These are phyloP conservation scores for Bryum argenteum DNA, from an alignment of 225 moss, liverwort and hornwort species.

Conservation along the genomic window DNA sequence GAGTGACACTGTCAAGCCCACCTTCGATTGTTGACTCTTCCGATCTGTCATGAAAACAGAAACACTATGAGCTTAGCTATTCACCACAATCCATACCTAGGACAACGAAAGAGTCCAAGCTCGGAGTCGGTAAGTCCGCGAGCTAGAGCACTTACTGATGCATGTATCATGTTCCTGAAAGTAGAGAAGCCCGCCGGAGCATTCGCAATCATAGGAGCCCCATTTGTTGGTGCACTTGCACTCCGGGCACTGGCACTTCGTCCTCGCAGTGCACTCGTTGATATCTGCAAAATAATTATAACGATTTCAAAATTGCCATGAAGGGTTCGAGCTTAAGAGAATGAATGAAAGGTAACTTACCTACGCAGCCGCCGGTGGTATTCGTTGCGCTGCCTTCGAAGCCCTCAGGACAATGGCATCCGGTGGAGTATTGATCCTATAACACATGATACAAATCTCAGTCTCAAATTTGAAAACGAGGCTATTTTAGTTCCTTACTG, in stretches of 20 bases:
- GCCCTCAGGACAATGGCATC: constrained; percentile 81
- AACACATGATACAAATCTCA: constrained; percentile 23
- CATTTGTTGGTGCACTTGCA: constrained; percentile 80
- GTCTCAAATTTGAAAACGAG: not conserved
- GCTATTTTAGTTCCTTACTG: too few relatives aligned
- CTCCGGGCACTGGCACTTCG: constrained; percentile 77
- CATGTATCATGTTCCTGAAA: constrained; percentile 83
- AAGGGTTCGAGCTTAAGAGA: not conserved
- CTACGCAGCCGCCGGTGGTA: constrained; percentile 37
- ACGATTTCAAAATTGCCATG: too few relatives aligned
- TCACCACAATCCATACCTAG: too few relatives aligned
- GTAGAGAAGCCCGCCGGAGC: constrained; percentile 78
- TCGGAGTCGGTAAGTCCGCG: too few relatives aligned
- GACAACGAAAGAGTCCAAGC: too few relatives aligned
- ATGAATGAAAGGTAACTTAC: constrained; percentile 21
- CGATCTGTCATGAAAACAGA: constrained; percentile 32
- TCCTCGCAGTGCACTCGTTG: constrained; percentile 65
- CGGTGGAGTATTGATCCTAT: constrained; percentile 41
- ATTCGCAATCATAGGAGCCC: constrained; percentile 79
- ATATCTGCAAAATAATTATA: constrained; percentile 41
- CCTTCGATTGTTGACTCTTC: constrained; percentile 41
- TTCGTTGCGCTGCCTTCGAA: constrained; percentile 62
- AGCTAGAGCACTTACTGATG: constrained; percentile 59
- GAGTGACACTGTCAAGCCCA: constrained; percentile 64
- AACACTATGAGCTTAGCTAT: not conserved